These are phyloP conservation scores for Sporisorium graminicola DNA, from an alignment of 1,284 basidiomycete genomes.

Conservation along the genomic window DNA sequence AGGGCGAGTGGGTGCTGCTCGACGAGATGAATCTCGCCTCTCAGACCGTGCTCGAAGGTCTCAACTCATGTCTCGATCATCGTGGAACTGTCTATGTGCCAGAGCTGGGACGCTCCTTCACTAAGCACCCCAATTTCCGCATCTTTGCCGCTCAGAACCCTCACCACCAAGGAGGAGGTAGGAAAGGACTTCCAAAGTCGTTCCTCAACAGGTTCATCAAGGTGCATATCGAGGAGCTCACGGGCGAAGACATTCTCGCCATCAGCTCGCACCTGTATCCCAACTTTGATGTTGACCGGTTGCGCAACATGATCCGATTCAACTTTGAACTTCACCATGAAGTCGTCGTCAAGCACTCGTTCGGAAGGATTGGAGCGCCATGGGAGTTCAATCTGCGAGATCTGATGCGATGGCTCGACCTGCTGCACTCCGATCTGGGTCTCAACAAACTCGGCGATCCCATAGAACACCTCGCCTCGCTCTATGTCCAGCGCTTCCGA, in stretches of 20 bases:
- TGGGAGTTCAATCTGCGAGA: constrained; percentile 99
- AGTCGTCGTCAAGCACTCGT: constrained; percentile 77
- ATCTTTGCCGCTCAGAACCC: constrained; percentile 99
- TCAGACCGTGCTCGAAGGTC: constrained; percentile 89
- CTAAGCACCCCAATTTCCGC: constrained; percentile 88
- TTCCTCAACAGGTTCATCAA: constrained; percentile 98
- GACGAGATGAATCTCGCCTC: constrained; percentile 99
- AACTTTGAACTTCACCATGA: constrained; percentile 80
- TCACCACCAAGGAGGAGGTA: constrained; percentile 92
- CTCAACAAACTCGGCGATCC: constrained; percentile 73
- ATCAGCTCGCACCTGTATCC: constrained; percentile 85
- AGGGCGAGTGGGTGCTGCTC: constrained; percentile 86
- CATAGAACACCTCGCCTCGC: constrained; percentile 54
- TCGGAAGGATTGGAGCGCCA: constrained; percentile 87
- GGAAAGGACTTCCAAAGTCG: constrained; percentile 96
- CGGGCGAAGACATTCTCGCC: constrained; percentile 80
- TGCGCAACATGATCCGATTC: constrained; percentile 86
- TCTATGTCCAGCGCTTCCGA: constrained; percentile 89
- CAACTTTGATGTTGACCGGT: constrained; percentile 71
- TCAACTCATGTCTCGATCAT: constrained; percentile 97
- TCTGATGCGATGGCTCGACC: constrained; percentile 84
- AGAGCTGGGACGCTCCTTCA: constrained; percentile 90
- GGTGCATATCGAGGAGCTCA: constrained; percentile 91
- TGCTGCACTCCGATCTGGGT: constrained; percentile 73
- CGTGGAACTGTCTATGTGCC: constrained; percentile 95